phyloP scores from a whole-genome alignment of 164 flowering plant genomes.

The Vitis amurensis region DNA sequence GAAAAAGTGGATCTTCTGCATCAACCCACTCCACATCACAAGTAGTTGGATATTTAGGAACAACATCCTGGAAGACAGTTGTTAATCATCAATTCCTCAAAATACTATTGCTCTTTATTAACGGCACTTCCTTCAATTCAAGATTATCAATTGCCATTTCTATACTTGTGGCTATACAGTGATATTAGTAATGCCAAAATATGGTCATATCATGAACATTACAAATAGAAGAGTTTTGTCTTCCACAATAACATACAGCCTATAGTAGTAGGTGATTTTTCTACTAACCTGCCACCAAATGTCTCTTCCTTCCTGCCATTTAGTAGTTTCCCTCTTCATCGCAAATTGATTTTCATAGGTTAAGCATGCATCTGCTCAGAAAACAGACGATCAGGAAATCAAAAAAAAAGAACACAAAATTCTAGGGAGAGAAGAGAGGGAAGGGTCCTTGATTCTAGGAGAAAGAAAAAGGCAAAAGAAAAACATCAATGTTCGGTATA shows the following conservation, averaged over 20 bases:
- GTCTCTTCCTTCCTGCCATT: conserved; percentile 82
- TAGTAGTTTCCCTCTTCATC: conserved; percentile 69
- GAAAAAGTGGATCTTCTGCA: conserved; percentile 94
- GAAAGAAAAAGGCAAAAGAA: not conserved
- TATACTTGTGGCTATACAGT: no score
- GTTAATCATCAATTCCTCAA: not conserved
- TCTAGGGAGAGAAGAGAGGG: conserved; percentile 2
- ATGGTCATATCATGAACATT: no score
- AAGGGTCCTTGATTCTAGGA: not conserved
- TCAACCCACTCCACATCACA: conserved; percentile 96
- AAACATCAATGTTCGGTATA: no score
- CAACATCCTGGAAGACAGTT: conserved; percentile 61
- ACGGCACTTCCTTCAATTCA: no score
- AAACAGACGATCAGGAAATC: not conserved
- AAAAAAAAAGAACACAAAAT: not conserved
- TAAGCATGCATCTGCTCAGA: conserved; percentile 64
- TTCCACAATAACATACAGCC: not conserved
- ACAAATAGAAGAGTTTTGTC: not conserved
- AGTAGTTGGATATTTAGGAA: conserved; percentile 63
- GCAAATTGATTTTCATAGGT: conserved; percentile 83
- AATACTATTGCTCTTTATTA: no score
- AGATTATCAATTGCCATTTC: no score
- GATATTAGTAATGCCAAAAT: no score
- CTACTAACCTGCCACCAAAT: conserved; percentile 95
- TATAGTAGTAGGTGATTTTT: not conserved